Evolutionary conservation across 768 basidiomycete genomes (phyloP).

Genomic region (Rhizopogon rudus): DNA sequence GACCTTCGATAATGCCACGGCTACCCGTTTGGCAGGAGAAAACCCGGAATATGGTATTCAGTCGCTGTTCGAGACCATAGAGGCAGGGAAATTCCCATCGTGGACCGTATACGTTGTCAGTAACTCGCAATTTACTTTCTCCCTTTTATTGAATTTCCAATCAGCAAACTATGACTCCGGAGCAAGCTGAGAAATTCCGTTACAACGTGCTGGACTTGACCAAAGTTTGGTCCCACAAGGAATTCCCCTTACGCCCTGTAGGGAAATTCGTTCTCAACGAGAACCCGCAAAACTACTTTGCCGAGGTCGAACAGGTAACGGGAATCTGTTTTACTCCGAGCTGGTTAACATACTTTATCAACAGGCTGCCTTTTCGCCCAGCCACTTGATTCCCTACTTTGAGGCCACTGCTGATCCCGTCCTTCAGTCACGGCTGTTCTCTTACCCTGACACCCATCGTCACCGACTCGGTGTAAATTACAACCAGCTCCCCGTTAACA

Average conservation of each 20-base stretch:
- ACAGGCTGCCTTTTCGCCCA: slow-evolving; percentile 80
- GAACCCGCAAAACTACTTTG: slow-evolving; percentile 84
- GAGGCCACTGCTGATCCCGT: slow-evolving; percentile 92
- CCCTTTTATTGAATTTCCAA: slow-evolving; percentile 8
- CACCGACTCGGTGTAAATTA: slow-evolving; percentile 81
- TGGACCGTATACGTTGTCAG: slow-evolving; percentile 86
- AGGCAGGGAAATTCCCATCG: slow-evolving; percentile 70
- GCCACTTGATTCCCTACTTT: slow-evolving; percentile 82
- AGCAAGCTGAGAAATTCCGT: slow-evolving; percentile 86
- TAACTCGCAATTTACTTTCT: slow-evolving; percentile 5
- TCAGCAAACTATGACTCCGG: slow-evolving; percentile 88
- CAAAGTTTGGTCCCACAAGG: slow-evolving; percentile 85
- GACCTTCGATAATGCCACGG: slow-evolving; percentile 68
- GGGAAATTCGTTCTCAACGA: slow-evolving; percentile 82
- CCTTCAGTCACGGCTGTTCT: slow-evolving; percentile 91
- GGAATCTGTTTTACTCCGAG: slow-evolving; percentile 26
- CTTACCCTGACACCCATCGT: slow-evolving; percentile 87
- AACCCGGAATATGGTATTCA: slow-evolving; percentile 86
- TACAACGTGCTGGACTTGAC: slow-evolving; percentile 91
- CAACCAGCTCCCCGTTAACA: slow-evolving; percentile 85
- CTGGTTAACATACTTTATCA: slow-evolving; percentile 1
- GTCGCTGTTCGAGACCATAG: slow-evolving; percentile 77
- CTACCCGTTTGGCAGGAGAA: slow-evolving; percentile 59
- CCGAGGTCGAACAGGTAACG: slow-evolving; percentile 88
- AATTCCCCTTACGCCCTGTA: slow-evolving; percentile 84